These are phyloP conservation scores for Juncus effusus DNA, from an alignment of 176 grass and related monocot species.

Conservation along the genomic window DNA sequence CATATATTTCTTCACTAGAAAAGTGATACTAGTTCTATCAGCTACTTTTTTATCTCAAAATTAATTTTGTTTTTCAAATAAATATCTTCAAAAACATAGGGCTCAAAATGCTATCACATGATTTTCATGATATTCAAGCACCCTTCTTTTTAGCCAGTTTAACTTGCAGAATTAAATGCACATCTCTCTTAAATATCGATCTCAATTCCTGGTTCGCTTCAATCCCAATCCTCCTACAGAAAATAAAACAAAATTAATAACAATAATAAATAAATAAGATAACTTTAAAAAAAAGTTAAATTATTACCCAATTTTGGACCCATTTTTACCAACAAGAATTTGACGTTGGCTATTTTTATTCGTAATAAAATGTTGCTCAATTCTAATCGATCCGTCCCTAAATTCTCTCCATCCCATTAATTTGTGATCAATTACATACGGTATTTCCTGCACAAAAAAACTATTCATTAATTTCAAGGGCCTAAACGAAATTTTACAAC, in stretches of 20 bases:
- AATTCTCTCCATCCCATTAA: conserved; percentile 94
- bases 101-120: no score
- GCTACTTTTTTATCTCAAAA: no score
- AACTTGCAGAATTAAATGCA: conserved; percentile 98
- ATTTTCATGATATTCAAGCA: conserved; percentile 34
- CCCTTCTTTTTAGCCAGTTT: conserved; percentile 67
- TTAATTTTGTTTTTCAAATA: neutral
- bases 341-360: conserved; percentile 88
- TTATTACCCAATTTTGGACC: conserved; percentile 88
- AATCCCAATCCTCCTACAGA: conserved; percentile 88
- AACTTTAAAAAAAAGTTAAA: conserved; percentile 16
- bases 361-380: conserved; percentile 92
- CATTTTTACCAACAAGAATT: conserved; percentile 99
- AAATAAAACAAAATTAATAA: conserved; percentile 2
- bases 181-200: conserved; percentile 87
- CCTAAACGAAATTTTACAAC: conserved; percentile 13
- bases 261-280: neutral
- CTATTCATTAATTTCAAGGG: conserved; percentile 10
- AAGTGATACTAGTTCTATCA: no score
- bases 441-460: conserved; percentile 77
- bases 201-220: conserved; percentile 94
- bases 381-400: conserved; percentile 89
- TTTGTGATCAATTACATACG: conserved; percentile 89
- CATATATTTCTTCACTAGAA: no score
- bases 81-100: no score